Evolutionary conservation across 306 rosid genomes (phyloP).

Genomic region (Castanea sativa): DNA sequence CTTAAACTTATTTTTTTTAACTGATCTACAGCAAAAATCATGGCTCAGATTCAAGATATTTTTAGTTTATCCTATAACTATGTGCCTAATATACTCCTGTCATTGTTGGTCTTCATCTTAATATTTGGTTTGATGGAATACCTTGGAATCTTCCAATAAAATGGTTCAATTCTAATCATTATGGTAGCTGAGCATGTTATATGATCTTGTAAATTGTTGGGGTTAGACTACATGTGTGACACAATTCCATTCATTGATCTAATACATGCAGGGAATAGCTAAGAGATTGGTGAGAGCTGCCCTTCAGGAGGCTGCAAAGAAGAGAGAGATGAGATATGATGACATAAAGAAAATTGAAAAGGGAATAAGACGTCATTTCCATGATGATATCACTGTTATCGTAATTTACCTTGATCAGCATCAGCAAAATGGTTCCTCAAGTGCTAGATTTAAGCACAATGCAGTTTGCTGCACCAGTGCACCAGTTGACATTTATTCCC

Average conservation of each 20-base stretch:
- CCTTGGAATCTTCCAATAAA: not conserved
- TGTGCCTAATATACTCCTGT: not conserved
- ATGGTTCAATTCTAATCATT: not conserved
- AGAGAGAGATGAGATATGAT: constrained; percentile 83
- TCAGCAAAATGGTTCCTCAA: constrained; percentile 50
- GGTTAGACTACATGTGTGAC: not conserved
- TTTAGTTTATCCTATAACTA: too few relatives aligned
- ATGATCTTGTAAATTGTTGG: not conserved
- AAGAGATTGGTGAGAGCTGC: constrained; percentile 89
- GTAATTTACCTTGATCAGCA: constrained; percentile 86
- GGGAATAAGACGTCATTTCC: constrained; percentile 87
- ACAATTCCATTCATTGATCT: constrained; percentile 8
- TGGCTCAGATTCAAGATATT: not conserved
- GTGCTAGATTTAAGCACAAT: constrained; percentile 35
- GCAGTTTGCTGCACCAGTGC: constrained; percentile 57
- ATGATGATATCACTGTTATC: constrained; percentile 86
- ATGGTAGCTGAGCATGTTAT: not conserved
- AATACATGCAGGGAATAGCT: constrained; percentile 78
- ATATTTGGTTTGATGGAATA: not conserved
- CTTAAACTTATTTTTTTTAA: not conserved
- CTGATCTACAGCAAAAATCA: not conserved
- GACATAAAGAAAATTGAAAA: constrained; percentile 79
- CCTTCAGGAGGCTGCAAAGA: constrained; percentile 79
- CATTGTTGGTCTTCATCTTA: not conserved
- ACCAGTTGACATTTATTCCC: constrained; percentile 84